Evolutionary conservation across 148 eudicot species (phyloP), one percentile per base, ranked within the genome.

Genomic region (Mesembryanthemum crystallinum): DNA sequence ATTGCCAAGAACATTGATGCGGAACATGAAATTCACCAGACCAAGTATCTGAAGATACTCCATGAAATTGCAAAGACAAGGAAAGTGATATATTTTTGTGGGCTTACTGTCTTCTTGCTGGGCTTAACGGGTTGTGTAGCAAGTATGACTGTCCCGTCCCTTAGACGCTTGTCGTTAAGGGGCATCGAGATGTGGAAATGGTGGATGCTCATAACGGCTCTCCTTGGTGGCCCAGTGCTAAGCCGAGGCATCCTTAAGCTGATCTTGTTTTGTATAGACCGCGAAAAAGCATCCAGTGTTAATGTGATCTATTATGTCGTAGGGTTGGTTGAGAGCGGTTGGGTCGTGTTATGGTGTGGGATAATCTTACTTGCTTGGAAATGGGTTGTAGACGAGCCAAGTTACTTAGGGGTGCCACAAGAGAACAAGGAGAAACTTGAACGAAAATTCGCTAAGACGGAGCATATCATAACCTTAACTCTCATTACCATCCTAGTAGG

Each of bases 131-230:
- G 58, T 21, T 78, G 81, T 32, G 58, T 73, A 11, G 45, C 63
- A 39, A 79, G 82, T 21, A 49, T 79, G 2, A 74, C 52, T 0
- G 42, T 74, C 4, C 62, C 59, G 0, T 13, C 37, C 7, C 63
- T 79, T 0, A 73, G 43, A 62, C 21, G 10, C 7, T 25, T 39
- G 14, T 33, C 64, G 2, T 57, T 76, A 8, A 79, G 77, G 24
- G 82, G 74, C 4, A 45, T 69, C 32, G 20, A 42, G 20, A 68
- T 79, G 82, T 79, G 78, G 82, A 78, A 69, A 74, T 79, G 82
- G 82, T 68, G 78, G 30, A 20, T 79, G 17, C 70, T 79, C 33
- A 14, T 69, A 45, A 30, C 82, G 33, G 78, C 77, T 4, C 82
- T 79, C 32, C 59, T 79, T 5, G 60, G 64, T 0, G 82, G 82